phyloP scores from a whole-genome alignment of 768 basidiomycete genomes.

The Paxillus involutus region DNA sequence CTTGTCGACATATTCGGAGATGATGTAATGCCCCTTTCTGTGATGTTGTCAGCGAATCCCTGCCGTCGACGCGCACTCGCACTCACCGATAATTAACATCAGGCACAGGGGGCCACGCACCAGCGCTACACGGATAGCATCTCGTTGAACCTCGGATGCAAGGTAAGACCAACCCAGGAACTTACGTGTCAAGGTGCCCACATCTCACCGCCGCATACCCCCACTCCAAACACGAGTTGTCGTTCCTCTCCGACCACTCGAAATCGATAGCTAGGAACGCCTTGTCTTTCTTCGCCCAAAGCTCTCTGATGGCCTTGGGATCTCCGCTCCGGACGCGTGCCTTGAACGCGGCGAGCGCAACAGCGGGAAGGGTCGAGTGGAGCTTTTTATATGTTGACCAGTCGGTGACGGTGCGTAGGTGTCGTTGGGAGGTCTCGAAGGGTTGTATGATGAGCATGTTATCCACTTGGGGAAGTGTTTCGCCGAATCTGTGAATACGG shows the following conservation, averaged over 20 bases:
- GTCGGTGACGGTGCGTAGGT: constrained; percentile 69
- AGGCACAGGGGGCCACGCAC: constrained; percentile 77
- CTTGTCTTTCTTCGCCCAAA: constrained; percentile 72
- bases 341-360: constrained; percentile 63
- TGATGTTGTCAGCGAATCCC: constrained; percentile 10
- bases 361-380: constrained; percentile 69
- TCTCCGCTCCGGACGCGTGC: constrained; percentile 65
- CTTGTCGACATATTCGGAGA: constrained; percentile 68
- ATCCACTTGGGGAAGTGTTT: constrained; percentile 68
- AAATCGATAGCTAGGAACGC: constrained; percentile 77
- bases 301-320: constrained; percentile 56
- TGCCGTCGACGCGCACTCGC: background rate
- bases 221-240: constrained; percentile 71
- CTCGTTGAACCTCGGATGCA: background rate
- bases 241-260: constrained; percentile 73
- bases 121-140: constrained; percentile 40
- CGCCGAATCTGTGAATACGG: constrained; percentile 57
- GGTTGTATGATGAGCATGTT: constrained; percentile 70
- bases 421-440: constrained; percentile 67
- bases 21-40: constrained; percentile 70
- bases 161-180: constrained; percentile 8
- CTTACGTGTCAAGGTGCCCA: constrained; percentile 68
- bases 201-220: constrained; percentile 81
- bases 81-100: constrained; percentile 74
- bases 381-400: constrained; percentile 68